These are phyloP conservation scores for Termitomyces sp. DNA, from an alignment of 768 basidiomycete genomes.

Conservation along the genomic window DNA sequence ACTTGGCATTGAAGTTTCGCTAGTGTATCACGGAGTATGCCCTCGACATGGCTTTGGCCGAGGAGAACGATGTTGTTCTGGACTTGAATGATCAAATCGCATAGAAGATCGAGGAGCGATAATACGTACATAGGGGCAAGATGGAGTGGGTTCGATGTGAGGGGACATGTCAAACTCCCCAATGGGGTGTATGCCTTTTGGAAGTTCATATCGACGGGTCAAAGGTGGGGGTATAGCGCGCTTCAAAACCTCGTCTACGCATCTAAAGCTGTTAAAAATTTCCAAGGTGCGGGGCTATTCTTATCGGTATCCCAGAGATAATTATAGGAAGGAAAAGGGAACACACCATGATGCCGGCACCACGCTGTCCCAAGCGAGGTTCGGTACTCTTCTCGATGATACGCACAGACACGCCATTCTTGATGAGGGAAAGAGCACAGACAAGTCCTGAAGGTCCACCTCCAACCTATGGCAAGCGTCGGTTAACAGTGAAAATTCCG, in stretches of 20 bases:
- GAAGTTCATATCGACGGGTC: conserved; percentile 29
- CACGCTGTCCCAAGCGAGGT: conserved; percentile 31
- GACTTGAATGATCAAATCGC: background rate
- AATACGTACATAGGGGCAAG: conserved; percentile 26
- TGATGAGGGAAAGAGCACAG: conserved; percentile 33
- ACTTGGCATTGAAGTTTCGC: conserved; percentile 26
- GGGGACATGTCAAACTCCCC: conserved; percentile 30
- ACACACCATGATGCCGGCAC: conserved; percentile 30
- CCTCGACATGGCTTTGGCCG: conserved; percentile 31
- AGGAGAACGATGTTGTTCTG: conserved; percentile 28
- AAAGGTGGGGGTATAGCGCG: conserved; percentile 19
- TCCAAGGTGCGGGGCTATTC: conserved; percentile 39
- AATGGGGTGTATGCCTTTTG: conserved; percentile 19
- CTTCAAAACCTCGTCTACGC: conserved; percentile 30
- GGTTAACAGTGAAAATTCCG: background rate
- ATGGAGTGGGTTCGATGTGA: conserved; percentile 21
- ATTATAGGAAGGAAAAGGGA: background rate
- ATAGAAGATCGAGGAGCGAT: background rate
- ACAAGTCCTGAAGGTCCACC: conserved; percentile 42
- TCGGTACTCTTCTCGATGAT: conserved; percentile 41
- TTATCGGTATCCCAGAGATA: background rate
- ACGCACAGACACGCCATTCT: conserved; percentile 41
- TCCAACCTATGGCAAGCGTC: conserved; percentile 28
- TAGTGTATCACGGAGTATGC: conserved; percentile 29
- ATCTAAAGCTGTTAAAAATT: conserved; percentile 32